phyloP scores from a whole-genome alignment of 202 grass and related monocot species.

The Panicum virgatum region DNA sequence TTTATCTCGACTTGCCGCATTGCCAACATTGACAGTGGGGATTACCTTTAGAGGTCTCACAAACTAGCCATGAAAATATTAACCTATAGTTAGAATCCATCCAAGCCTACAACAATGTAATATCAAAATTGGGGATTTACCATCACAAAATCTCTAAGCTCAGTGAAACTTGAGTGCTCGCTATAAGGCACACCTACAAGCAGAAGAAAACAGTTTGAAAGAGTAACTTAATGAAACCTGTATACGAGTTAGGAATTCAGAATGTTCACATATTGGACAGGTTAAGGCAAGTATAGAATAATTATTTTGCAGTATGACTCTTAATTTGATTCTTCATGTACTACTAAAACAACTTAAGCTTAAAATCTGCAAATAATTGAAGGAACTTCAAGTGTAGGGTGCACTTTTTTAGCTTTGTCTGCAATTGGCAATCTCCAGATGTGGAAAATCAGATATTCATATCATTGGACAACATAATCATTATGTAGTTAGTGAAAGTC shows the following conservation, averaged over 20 bases:
- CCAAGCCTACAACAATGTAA: conserved; percentile 21
- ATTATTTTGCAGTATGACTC: background rate
- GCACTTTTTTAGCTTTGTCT: conserved; percentile 16
- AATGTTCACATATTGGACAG: conserved; percentile 20
- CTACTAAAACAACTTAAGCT: background rate
- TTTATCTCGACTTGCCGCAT: conserved; percentile 56
- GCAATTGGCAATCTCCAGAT: background rate
- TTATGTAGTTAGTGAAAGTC: background rate
- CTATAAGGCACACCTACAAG: conserved; percentile 82
- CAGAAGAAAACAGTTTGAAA: conserved; percentile 25
- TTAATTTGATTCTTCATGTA: conserved; percentile 10
- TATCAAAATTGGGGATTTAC: conserved; percentile 33
- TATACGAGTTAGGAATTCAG: background rate
- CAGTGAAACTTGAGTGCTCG: conserved; percentile 78
- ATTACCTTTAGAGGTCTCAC: conserved; percentile 70
- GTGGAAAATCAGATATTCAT: conserved; percentile 5
- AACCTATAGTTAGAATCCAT: conserved; percentile 27
- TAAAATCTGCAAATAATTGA: background rate
- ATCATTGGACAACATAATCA: conserved; percentile 3
- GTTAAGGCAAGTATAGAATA: background rate
- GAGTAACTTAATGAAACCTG: background rate
- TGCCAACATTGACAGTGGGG: conserved; percentile 68
- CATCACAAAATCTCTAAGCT: conserved; percentile 74
- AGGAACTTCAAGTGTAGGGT: background rate
- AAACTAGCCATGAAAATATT: conserved; percentile 53